phyloP scores from a whole-genome alignment of 164 flowering plant species.

The Umbilicus rupestris region DNA sequence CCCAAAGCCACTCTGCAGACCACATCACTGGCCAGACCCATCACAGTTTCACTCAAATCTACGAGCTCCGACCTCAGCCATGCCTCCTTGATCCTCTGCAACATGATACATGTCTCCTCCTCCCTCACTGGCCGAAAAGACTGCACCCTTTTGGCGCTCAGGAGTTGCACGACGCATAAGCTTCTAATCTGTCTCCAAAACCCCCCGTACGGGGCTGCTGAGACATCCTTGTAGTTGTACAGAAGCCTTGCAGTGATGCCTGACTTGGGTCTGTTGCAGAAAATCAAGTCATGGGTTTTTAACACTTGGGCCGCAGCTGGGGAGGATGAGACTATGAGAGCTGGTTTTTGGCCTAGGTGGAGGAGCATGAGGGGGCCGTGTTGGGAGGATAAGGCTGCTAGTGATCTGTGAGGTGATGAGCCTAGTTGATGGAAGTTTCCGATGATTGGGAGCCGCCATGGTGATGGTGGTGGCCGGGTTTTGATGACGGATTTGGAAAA shows the following conservation, averaged over 20 bases:
- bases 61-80: not conserved
- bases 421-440: constrained; percentile 11
- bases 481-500: not conserved
- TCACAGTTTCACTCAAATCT: not conserved
- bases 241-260: not conserved
- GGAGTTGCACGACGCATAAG: not conserved
- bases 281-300: constrained; percentile 3
- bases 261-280: constrained; percentile 3
- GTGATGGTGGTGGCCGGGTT: constrained; percentile 2
- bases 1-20: constrained; percentile 7
- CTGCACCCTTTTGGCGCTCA: constrained; percentile 8
- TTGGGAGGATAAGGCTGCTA: constrained; percentile 2
- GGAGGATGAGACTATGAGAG: constrained; percentile 5
- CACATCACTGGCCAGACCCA: not conserved
- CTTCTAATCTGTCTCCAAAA: constrained; percentile 8
- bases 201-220: constrained; percentile 6
- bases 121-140: constrained; percentile 9
- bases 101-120: not conserved
- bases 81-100: not conserved
- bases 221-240: constrained; percentile 5
- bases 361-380: constrained; percentile 10
- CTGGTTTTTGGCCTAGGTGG: constrained; percentile 2
- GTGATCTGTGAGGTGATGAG: constrained; percentile 1
- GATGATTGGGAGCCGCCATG: constrained; percentile 3
- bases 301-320: not conserved